Base-by-base conservation (phyloP, 2,329 filamentous ascomycete species). In the Colletotrichum echinochloae region DNA sequence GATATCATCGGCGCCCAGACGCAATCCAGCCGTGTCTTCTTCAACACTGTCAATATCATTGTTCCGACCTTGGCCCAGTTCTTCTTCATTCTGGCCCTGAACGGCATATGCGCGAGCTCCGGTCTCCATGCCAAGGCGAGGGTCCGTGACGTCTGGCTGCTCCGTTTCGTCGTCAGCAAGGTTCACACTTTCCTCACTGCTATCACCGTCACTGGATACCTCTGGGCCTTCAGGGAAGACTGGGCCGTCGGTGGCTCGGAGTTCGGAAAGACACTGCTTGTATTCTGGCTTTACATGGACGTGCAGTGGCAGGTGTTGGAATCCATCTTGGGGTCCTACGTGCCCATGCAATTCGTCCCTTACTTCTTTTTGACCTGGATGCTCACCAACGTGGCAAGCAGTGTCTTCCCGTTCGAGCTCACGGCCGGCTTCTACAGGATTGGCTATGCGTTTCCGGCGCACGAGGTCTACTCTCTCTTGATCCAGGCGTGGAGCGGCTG, bases 361-460 rank as follows among this genome's bases (percentile, higher is more conserved):
- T 83, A 85, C 72, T 79, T 82, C 14, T 72, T 86, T 0, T 74
- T 86, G 1, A 79, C 80, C 0, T 84, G 82, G 81, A 77, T 84
- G 41, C 78, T 84, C 65, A 66, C 79, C 39, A 84, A 84, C 52
- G 76, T 84, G 1, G 74, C 79, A 1, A 78, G 77, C 56, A 77
- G 77, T 2, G 74, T 84, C 16, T 77, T 76, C 23, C 82, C 83
- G 0, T 77, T 83, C 20, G 79, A 82, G 54, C 71, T 83, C 0
- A 78, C 75, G 8, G 73, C 81, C 3, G 79, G 78, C 0, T 84
- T 84, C 72, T 84, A 83, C 66, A 76, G 78, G 1, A 78, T 80
- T 66, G 79, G 78, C 9, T 81, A 82, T 48, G 74, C 79, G 0
- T 74, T 84, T 23, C 82, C 82, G 0, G 78, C 78, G 1, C 76